Evolutionary conservation across 306 rosid genomes (phyloP).

Genomic region (Fagus crenata): DNA sequence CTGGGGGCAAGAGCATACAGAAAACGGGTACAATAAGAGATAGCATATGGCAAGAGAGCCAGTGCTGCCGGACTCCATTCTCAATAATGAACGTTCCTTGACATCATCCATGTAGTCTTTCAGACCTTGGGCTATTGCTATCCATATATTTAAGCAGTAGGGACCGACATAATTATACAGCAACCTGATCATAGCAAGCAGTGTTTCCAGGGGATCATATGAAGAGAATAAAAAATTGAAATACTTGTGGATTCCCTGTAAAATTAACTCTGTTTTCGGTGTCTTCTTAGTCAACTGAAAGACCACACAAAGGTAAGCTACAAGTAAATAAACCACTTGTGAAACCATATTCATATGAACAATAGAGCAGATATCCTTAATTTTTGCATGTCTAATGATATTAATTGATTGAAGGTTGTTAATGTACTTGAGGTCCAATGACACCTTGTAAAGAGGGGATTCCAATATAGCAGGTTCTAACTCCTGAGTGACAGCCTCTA

Average conservation of each 20-base stretch:
- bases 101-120: slow-evolving; percentile 38
- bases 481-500: slow-evolving; percentile 60
- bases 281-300: slow-evolving; percentile 39
- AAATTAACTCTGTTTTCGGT: slow-evolving; percentile 33
- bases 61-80: slow-evolving; percentile 43
- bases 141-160: slow-evolving; percentile 62
- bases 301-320: slow-evolving; percentile 54
- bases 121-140: slow-evolving; percentile 56
- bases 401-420: slow-evolving; percentile 39
- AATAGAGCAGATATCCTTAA: slow-evolving; percentile 34
- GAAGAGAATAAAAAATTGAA: slow-evolving; percentile 57
- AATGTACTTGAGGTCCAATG: slow-evolving; percentile 59
- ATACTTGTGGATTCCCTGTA: slow-evolving; percentile 44
- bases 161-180: slow-evolving; percentile 50
- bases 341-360: slow-evolving; percentile 78
- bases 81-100: slow-evolving; percentile 38
- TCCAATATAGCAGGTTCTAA: slow-evolving; percentile 65
- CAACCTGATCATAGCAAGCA: slow-evolving; percentile 45
- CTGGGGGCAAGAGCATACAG: slow-evolving; percentile 38
- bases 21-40: slow-evolving; percentile 63
- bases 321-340: slow-evolving; percentile 62
- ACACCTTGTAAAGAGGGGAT: slow-evolving; percentile 72
- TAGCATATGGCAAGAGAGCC: slow-evolving; percentile 40
- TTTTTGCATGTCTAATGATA: slow-evolving; percentile 36
- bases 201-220: slow-evolving; percentile 51